Conservation (phyloP, 1,284 basidiomycete genomes). For the Cryptococcus wingfieldii region DNA sequence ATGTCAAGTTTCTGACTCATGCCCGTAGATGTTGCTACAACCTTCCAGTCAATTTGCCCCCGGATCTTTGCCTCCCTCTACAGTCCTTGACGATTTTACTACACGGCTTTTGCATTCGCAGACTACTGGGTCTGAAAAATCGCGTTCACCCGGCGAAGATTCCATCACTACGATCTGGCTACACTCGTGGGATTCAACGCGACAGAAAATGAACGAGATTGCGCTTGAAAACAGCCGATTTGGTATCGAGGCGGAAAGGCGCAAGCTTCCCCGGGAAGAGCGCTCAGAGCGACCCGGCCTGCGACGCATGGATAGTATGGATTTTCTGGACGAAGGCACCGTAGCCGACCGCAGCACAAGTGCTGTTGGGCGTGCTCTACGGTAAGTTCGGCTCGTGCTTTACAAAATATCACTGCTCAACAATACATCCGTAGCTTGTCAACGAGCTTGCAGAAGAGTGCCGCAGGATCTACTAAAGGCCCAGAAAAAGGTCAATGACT, state of each 20-base stretch:
- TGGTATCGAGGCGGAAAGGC: constrained; percentile 22
- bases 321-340: constrained; percentile 36
- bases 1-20: too few species aligned
- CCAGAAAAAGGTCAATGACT: too few species aligned
- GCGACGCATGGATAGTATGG: constrained; percentile 37
- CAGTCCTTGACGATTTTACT: neutral
- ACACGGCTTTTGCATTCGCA: too few species aligned
- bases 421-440: too few species aligned
- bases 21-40: too few species aligned
- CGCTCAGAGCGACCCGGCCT: constrained; percentile 29
- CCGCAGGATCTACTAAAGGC: too few species aligned
- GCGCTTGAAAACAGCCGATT: constrained; percentile 37
- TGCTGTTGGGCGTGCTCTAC: constrained; percentile 22
- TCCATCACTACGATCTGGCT: constrained; percentile 20
- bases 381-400: constrained; percentile 11
- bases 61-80: neutral
- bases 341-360: constrained; percentile 13
- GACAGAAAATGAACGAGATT: constrained; percentile 36
- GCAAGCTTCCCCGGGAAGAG: constrained; percentile 28
- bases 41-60: too few species aligned
- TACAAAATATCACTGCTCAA: too few species aligned
- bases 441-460: too few species aligned
- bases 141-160: neutral
- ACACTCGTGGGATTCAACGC: constrained; percentile 38
- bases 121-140: too few species aligned